A percentile compares a stretch with the other conserved stretches of the same genome.
phyloP scores from a whole-genome alignment of 1,284 basidiomycete genomes.

The Malassezia pachydermatis region DNA sequence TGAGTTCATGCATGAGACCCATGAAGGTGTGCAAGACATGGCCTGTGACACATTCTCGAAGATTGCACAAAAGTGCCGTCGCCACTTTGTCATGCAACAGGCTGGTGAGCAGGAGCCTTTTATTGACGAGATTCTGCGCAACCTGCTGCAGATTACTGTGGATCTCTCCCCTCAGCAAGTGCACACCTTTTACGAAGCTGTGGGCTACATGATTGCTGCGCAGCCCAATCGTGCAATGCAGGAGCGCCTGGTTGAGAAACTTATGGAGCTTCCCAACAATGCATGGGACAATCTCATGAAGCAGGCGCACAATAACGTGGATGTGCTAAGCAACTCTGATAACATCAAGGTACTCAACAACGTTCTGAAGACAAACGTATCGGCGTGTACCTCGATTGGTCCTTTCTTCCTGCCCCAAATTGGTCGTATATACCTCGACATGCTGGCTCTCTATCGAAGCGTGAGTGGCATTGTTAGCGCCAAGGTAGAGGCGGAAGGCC shows the following conservation, averaged over 20 bases:
- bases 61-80: constrained; percentile 94
- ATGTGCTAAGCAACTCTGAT: constrained; percentile 78
- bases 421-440: constrained; percentile 90
- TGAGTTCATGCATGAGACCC: constrained; percentile 99
- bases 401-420: constrained; percentile 94
- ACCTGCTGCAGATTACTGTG: constrained; percentile 84
- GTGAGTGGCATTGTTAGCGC: constrained; percentile 96
- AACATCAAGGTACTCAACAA: constrained; percentile 97
- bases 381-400: constrained; percentile 92
- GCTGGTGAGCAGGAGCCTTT: constrained; percentile 94
- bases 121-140: constrained; percentile 90
- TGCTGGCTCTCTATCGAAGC: constrained; percentile 95
- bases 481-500: constrained; percentile 66
- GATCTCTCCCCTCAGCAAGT: constrained; percentile 88
- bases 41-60: constrained; percentile 99
- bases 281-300: constrained; percentile 97
- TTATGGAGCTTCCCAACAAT: constrained; percentile 96
- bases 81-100: constrained; percentile 98
- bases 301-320: constrained; percentile 84
- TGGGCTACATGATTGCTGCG: constrained; percentile 98
- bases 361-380: constrained; percentile 96
- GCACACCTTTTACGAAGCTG: constrained; percentile 61
- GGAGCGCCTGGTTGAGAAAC: constrained; percentile 82
- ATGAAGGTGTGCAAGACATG: constrained; percentile 99
- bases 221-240: constrained; percentile 96